A percentile compares a stretch with the other conserved stretches of the same genome.
These are phyloP conservation scores for Nicotiana tabacum DNA, from an alignment of 257 asterid genomes.

Conservation along the genomic window DNA sequence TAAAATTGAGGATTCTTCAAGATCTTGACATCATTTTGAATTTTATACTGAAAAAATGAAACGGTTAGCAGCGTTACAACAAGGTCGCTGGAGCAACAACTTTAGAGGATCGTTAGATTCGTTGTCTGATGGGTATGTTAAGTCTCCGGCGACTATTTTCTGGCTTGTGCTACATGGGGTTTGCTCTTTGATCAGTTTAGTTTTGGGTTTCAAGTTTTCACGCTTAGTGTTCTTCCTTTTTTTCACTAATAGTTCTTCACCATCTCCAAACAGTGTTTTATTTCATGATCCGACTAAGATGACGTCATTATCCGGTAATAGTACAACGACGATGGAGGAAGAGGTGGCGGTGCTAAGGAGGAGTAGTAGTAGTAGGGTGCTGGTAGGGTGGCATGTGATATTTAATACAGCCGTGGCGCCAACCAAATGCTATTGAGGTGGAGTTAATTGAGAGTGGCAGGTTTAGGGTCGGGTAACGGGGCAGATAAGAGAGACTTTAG, in stretches of 20 bases:
- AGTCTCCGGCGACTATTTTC: slow-evolving; percentile 66
- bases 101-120: slow-evolving; percentile 64
- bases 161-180: slow-evolving; percentile 70
- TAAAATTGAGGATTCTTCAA: not conserved
- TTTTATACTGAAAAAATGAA: slow-evolving; percentile 27
- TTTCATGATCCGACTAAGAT: not conserved
- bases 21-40: not conserved
- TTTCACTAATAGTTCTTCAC: slow-evolving; percentile 24
- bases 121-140: slow-evolving; percentile 50
- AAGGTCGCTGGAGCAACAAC: slow-evolving; percentile 73
- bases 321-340: too few species aligned
- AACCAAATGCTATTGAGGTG: slow-evolving; percentile 92
- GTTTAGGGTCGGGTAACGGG: too few species aligned
- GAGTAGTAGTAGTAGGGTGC: slow-evolving; percentile 49
- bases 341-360: too few species aligned
- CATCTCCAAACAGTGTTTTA: slow-evolving; percentile 17
- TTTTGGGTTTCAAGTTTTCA: slow-evolving; percentile 87
- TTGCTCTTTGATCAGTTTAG: slow-evolving; percentile 81
- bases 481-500: too few species aligned
- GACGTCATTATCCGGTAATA: too few species aligned
- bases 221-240: slow-evolving; percentile 73
- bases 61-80: slow-evolving; percentile 80
- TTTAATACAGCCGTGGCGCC: slow-evolving; percentile 91
- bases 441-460: too few species aligned
- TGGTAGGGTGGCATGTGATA: slow-evolving; percentile 94